Base-by-base conservation (phyloP, 2,329 filamentous ascomycete species). In the Trichoderma asperellum region DNA sequence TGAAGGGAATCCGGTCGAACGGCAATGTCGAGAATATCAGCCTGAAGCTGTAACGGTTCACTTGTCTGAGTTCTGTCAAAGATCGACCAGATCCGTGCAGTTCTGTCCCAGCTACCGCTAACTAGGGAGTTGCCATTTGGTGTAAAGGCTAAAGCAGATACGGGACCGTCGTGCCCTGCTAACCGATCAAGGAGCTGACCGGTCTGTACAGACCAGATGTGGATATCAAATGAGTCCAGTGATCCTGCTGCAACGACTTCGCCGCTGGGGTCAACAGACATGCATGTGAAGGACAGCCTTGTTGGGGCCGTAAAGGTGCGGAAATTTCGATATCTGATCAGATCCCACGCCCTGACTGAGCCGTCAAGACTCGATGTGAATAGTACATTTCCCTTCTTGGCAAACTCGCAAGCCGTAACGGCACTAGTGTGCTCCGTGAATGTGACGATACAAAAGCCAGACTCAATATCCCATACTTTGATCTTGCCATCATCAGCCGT, bases 161-260 rank as follows among this genome's bases (percentile, higher is more conserved):
- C 91, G 0, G 96, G 96, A 0, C 95, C 96, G 81, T 99, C 95
- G 74, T 99, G 96, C 1, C 96, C 96, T 7, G 94, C 88, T 29
- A 99, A 84, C 73, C 91, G 91, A 78, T 99, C 96, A 6, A 99
- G 88, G 21, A 99, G 85, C 79, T 99, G 96, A 2, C 96, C 96
- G 0, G 95, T 99, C 78, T 99, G 96, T 4, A 99, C 96, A 5
- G 93, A 97, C 96, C 96, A 99, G 71, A 99, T 92, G 80, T 99
- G 94, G 63, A 99, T 93, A 76, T 98, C 95, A 73, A 97, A 98
- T 5, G 94, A 97, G 79, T 99, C 96, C 18, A 97, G 86, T 1
- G 95, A 98, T 2, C 95, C 96, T 11, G 96, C 96, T 70, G 95
- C 97, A 3, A 99, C 92, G 10, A 99, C 92, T 79, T 99, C 96